These are phyloP conservation scores for Thecaphora frezii DNA, from an alignment of 1,284 basidiomycete species.

Conservation along the genomic window DNA sequence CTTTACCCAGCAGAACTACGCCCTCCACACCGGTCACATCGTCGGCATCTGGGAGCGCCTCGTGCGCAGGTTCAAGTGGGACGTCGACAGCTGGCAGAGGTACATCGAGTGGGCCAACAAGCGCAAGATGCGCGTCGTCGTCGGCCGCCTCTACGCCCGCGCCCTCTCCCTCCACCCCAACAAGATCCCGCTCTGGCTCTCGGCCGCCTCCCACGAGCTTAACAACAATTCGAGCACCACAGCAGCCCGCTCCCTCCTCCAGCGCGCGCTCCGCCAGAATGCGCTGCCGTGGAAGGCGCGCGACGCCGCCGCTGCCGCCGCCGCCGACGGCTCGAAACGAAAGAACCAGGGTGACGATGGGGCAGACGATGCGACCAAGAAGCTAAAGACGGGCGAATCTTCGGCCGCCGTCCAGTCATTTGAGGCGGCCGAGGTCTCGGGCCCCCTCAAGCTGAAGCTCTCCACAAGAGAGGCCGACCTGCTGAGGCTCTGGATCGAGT, in stretches of 20 bases:
- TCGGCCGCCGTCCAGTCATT: neutral
- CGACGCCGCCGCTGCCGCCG: neutral
- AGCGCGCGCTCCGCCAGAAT: constrained; percentile 73
- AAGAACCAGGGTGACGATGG: constrained; percentile 1
- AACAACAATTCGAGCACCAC: constrained; percentile 71
- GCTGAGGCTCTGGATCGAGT: constrained; percentile 53
- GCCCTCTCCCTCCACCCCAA: constrained; percentile 84
- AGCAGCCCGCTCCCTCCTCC: constrained; percentile 79
- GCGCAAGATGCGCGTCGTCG: constrained; percentile 76
- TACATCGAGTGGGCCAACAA: constrained; percentile 82
- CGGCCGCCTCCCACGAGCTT: constrained; percentile 83
- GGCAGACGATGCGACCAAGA: neutral
- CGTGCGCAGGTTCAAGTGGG: constrained; percentile 82
- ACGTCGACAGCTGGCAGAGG: constrained; percentile 82
- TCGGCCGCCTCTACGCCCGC: constrained; percentile 66
- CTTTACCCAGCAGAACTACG: constrained; percentile 39
- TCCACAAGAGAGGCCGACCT: constrained; percentile 36
- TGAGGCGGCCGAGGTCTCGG: constrained; percentile 4
- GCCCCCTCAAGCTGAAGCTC: constrained; percentile 26
- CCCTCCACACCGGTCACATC: constrained; percentile 66
- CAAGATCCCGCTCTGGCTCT: constrained; percentile 76
- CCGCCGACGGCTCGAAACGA: constrained; percentile 9
- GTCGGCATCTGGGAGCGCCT: constrained; percentile 89
- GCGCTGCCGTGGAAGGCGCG: constrained; percentile 23
- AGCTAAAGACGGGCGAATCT: constrained; percentile 1